phyloP scores from a whole-genome alignment of 805 yeast species.

The Saccharomycopsis amapae region DNA sequence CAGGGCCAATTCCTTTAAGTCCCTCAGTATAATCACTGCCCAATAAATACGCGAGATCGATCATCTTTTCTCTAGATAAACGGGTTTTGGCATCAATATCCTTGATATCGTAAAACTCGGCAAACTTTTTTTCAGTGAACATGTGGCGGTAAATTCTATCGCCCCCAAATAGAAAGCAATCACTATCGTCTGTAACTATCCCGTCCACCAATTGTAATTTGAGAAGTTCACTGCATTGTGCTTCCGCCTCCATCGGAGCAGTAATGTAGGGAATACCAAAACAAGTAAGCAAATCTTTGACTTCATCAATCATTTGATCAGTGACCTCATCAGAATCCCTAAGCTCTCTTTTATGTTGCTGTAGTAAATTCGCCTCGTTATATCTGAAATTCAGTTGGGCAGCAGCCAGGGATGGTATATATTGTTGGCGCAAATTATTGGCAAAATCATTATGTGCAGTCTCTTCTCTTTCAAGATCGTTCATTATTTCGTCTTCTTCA shows the following conservation, averaged over 20 bases:
- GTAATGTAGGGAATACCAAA: conserved; percentile 94
- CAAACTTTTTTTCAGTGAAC: conserved; percentile 90
- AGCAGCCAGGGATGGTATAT: conserved; percentile 5
- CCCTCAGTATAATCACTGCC: conserved; percentile 98
- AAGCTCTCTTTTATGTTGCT: conserved; percentile 56
- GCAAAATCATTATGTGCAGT: conserved; percentile 63
- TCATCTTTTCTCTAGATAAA: conserved; percentile 52
- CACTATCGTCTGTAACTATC: conserved; percentile 94
- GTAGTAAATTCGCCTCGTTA: conserved; percentile 43
- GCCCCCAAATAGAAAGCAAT: conserved; percentile 92
- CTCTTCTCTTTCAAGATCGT: conserved; percentile 63
- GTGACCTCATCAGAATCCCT: conserved; percentile 93
- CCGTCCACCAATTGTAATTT: conserved; percentile 81
- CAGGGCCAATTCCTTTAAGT: conserved; percentile 89
- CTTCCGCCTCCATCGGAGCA: conserved; percentile 99
- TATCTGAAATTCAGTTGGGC: no score
- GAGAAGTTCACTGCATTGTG: conserved; percentile 85
- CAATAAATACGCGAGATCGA: conserved; percentile 72
- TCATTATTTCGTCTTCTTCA: conserved; percentile 63
- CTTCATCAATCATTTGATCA: conserved; percentile 75
- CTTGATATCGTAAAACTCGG: conserved; percentile 65
- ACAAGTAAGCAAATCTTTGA: conserved; percentile 76
- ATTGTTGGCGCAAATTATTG: conserved; percentile 29
- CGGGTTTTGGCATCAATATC: conserved; percentile 62
- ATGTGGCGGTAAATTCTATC: conserved; percentile 76